A percentile compares a stretch with the other conserved stretches of the same genome.
Evolutionary conservation across 176 grass and related monocot genomes (phyloP).

Genomic region (Puccinellia tenuiflora): DNA sequence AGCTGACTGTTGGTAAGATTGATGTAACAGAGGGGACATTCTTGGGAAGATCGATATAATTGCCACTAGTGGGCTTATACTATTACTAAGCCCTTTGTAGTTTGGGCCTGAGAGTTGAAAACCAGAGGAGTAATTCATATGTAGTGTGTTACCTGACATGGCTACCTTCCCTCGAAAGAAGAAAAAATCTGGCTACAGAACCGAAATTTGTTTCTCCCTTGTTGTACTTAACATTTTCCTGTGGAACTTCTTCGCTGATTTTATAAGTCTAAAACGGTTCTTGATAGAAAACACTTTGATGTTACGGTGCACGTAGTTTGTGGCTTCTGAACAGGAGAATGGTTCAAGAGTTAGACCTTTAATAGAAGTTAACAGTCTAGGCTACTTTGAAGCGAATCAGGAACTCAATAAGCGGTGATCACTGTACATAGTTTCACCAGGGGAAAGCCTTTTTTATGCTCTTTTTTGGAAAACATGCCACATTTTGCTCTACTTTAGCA

Average conservation of each 20-base stretch:
- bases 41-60: constrained; percentile 48
- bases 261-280: not conserved
- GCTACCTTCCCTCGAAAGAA: not conserved
- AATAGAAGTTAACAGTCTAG: not conserved
- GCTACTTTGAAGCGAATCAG: not conserved
- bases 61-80: constrained; percentile 15
- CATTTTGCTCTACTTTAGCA: not conserved
- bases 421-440: not conserved
- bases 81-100: constrained; percentile 17
- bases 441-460: not conserved
- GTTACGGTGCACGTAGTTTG: not conserved
- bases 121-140: not conserved
- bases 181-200: not conserved
- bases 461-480: not conserved
- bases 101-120: constrained; percentile 26
- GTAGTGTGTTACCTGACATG: constrained; percentile 4
- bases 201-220: constrained; percentile 21
- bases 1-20: constrained; percentile 30
- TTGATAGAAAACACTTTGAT: not conserved
- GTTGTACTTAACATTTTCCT: not conserved
- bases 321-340: not conserved
- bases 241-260: not conserved
- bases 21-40: constrained; percentile 53
- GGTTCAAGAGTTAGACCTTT: not conserved
- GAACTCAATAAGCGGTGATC: not conserved